Evolutionary conservation across 2,329 filamentous ascomycete species (phyloP).

Genomic region (Xylariaceae sp.): DNA sequence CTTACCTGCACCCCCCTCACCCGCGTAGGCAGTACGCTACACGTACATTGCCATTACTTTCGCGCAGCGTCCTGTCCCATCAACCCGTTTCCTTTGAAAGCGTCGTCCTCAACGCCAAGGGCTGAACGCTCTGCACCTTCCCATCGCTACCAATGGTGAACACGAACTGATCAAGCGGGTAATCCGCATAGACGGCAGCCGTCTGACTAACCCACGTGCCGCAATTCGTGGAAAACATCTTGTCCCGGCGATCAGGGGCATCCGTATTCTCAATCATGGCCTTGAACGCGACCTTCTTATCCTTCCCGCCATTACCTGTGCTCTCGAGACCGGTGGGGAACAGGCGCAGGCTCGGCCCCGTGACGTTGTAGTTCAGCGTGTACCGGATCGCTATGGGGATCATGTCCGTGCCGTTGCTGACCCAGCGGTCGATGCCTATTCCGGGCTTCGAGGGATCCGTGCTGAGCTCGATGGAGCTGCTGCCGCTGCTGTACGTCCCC

Average conservation of each 20-base stretch:
- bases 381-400: conserved; percentile 34
- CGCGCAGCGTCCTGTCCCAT: too few relatives aligned
- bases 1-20: too few relatives aligned
- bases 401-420: conserved; percentile 42
- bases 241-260: conserved; percentile 23
- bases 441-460: conserved; percentile 36
- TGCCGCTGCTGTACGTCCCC: conserved; percentile 32
- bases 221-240: conserved; percentile 42
- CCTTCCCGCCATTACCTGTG: conserved; percentile 8
- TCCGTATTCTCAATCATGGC: conserved; percentile 39
- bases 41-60: too few relatives aligned
- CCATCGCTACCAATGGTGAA: conserved; percentile 35
- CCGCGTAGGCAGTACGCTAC: too few relatives aligned
- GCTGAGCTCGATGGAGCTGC: conserved; percentile 34
- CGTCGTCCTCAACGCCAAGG: conserved; percentile 36
- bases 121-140: conserved; percentile 33
- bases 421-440: conserved; percentile 36
- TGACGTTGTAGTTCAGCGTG: conserved; percentile 38
- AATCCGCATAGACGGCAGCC: conserved; percentile 37
- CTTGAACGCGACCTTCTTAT: conserved; percentile 35
- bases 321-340: conserved; percentile 39
- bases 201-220: conserved; percentile 41
- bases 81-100: too few relatives aligned
- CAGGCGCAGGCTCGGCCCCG: conserved; percentile 35
- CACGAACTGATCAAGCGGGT: conserved; percentile 42